Base-by-base conservation (phyloP, 148 eudicot genomes). In the Rhododendron simsii region DNA sequence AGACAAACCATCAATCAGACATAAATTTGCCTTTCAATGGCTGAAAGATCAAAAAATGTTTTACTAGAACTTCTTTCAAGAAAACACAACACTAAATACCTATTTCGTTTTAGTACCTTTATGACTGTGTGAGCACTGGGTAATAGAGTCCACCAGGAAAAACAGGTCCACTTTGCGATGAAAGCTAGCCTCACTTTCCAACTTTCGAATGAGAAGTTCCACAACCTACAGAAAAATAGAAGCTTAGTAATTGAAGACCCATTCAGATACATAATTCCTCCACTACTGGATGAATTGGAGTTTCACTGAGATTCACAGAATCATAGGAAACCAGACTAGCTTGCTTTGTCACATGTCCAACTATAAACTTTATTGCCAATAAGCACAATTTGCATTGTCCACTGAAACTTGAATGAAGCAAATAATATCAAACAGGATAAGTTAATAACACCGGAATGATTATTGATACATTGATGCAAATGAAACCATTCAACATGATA, bases 91-190 rank as follows among this genome's bases (percentile, higher is more conserved):
- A 80, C 23, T 20, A 33, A 53, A n/a, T 30, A 80, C 41, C 41
- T 10, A 59, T 59, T 53, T 59, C 12, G n/a, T 35, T 35, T 51
- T 37, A 81, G 47, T 5, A 97, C 99, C 99, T 94, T 92, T 97
- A 81, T 95, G 98, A 87, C 91, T 87, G 88, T 95, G 99, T 50
- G 99, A 97, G 82, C 98, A 93, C 87, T 97, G 99, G 37, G 99
- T 97, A 75, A 97, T 95, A 50, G 99, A 97, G 85, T 97, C 99
- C 90, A 97, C 98, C 73, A 97, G 91, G 86, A 97, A 97, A 87
- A 97, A 94, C 20, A 97, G 90, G 90, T 97, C 99, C 87, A 97
- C 96, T 94, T 89, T 93, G 55, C 96, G 98, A 86, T 93, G 98
- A 69, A 93, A 87, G 76, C 91, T 94, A 47, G 92, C 88, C 91